Conservation (phyloP, 2,329 filamentous ascomycete species). For the Stagonosporopsis cucurbitacearum region DNA sequence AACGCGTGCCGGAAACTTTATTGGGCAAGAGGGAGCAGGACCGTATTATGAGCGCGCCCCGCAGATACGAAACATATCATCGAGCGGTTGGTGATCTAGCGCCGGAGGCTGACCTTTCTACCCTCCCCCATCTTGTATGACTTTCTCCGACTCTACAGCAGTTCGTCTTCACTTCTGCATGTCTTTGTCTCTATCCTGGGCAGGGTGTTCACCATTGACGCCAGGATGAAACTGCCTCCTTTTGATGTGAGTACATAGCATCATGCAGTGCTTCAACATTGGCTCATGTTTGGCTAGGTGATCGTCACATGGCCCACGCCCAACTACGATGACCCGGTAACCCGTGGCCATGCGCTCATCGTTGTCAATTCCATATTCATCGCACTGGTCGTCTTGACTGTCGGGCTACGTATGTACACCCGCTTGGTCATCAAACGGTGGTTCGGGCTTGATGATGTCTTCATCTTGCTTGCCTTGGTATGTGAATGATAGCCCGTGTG, state of each 20-base stretch:
- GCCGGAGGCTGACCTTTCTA: conserved; percentile 10
- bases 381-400: conserved; percentile 44
- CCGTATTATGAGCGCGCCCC: conserved; percentile 7
- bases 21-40: conserved; percentile 4
- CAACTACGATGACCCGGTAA: conserved; percentile 50
- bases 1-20: conserved; percentile 9
- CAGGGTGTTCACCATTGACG: conserved; percentile 12
- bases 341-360: conserved; percentile 49
- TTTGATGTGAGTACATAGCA: conserved; percentile 28
- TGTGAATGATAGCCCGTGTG: neutral
- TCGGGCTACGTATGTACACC: conserved; percentile 50
- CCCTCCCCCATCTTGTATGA: conserved; percentile 4
- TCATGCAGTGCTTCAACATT: neutral
- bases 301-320: conserved; percentile 48
- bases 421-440: conserved; percentile 51
- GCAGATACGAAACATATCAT: conserved; percentile 16
- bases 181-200: neutral
- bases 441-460: conserved; percentile 53
- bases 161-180: conserved; percentile 16
- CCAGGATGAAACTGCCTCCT: conserved; percentile 40
- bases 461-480: conserved; percentile 52
- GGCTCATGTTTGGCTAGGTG: conserved; percentile 19
- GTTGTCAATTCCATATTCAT: conserved; percentile 51
- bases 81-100: conserved; percentile 13
- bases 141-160: conserved; percentile 1